Conservation (phyloP, 2,329 filamentous ascomycete species). For the Cadophora gregata region DNA sequence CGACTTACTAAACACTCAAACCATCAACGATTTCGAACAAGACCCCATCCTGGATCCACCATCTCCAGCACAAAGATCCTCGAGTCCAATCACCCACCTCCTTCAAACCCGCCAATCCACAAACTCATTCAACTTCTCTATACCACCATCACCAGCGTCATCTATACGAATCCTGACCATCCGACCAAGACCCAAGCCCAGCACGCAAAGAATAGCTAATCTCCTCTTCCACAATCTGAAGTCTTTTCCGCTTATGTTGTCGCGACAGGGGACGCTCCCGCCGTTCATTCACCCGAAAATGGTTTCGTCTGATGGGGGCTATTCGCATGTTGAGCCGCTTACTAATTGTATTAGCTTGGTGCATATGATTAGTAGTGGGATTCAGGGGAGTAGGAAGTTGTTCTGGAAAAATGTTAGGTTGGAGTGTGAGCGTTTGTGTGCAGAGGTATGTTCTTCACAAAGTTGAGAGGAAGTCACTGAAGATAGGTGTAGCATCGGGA, state of each 20-base stretch:
- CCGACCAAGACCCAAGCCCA: constrained; percentile 37
- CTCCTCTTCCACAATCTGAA: constrained; percentile 50
- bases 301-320: constrained; percentile 36
- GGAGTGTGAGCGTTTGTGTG: constrained; percentile 50
- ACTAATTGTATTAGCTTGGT: constrained; percentile 50
- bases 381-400: constrained; percentile 47
- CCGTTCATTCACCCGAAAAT: constrained; percentile 51
- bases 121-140: constrained; percentile 32
- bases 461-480: constrained; percentile 12
- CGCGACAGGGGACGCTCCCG: constrained; percentile 47
- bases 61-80: constrained; percentile 31
- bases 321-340: constrained; percentile 46
- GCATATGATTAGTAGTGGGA: constrained; percentile 47
- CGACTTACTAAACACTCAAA: constrained; percentile 33
- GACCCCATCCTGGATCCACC: constrained; percentile 24
- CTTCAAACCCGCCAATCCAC: constrained; percentile 28
- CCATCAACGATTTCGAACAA: constrained; percentile 28
- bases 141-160: constrained; percentile 38
- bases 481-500: constrained; percentile 38
- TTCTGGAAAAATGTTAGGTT: constrained; percentile 52
- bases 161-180: constrained; percentile 41
- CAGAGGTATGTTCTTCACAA: constrained; percentile 41
- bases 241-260: constrained; percentile 51
- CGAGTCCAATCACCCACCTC: constrained; percentile 24
- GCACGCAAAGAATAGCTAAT: constrained; percentile 45